phyloP scores from a whole-genome alignment of 768 basidiomycete genomes.

The Kwoniella sp. region DNA sequence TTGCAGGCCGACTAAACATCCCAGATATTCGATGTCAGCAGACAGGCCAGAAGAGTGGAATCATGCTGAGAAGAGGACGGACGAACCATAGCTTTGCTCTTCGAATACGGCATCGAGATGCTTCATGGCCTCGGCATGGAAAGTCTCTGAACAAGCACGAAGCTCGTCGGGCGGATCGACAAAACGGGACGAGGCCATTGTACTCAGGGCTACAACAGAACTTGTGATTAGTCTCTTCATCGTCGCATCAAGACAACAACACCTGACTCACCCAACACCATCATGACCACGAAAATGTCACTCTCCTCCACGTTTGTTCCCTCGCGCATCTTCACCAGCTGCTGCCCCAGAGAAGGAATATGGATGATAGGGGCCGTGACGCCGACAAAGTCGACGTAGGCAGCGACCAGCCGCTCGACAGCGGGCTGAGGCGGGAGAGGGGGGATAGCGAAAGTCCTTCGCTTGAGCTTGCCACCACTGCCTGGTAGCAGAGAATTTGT shows the following conservation, averaged over 20 bases:
- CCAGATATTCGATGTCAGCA: too few relatives aligned
- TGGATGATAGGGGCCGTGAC: conserved; percentile 57
- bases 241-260: conserved; percentile 5
- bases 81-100: conserved; percentile 52
- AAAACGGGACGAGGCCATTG: conserved; percentile 56
- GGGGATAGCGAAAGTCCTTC: conserved; percentile 47
- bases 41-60: not conserved
- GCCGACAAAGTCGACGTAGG: conserved; percentile 57
- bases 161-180: conserved; percentile 57
- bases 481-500: conserved; percentile 12
- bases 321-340: conserved; percentile 52
- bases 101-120: conserved; percentile 56
- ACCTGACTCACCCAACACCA: conserved; percentile 54
- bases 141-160: conserved; percentile 56
- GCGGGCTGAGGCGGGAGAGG: conserved; percentile 56
- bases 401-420: conserved; percentile 55
- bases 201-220: conserved; percentile 47
- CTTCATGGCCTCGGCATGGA: conserved; percentile 57
- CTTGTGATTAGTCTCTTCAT: not conserved
- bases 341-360: conserved; percentile 55
- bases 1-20: conserved; percentile 54
- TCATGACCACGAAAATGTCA: conserved; percentile 57
- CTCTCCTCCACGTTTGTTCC: conserved; percentile 52
- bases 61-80: too few relatives aligned
- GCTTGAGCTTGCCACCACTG: conserved; percentile 21